These are phyloP conservation scores for Pythium coloratum DNA, from an alignment of 352 stramenopile genomes.

Conservation along the genomic window DNA sequence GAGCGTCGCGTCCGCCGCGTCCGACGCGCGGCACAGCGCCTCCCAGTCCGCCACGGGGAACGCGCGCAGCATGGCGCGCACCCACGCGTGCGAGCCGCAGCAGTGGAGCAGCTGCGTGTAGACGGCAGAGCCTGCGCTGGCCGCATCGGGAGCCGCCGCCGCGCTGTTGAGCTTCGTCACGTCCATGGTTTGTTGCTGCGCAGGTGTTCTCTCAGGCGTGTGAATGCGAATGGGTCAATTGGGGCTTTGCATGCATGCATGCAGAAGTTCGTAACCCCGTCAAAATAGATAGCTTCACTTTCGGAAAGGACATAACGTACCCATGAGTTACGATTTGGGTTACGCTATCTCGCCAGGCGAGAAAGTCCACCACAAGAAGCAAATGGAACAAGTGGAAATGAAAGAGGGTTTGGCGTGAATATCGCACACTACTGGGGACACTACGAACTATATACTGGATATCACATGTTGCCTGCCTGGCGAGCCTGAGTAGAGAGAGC, in stretches of 20 bases:
- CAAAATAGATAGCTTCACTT: constrained; percentile 4
- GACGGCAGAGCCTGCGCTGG: constrained; percentile 27
- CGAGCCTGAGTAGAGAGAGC: no score
- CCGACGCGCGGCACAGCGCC: constrained; percentile 41
- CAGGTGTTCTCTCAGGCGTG: not conserved
- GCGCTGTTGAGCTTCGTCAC: constrained; percentile 44
- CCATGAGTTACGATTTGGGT: not conserved
- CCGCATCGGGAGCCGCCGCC: constrained; percentile 29
- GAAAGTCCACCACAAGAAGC: not conserved
- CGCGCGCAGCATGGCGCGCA: constrained; percentile 34
- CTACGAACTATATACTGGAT: no score
- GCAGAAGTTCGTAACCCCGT: not conserved
- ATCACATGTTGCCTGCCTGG: no score
- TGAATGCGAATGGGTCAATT: not conserved
- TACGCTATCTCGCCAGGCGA: not conserved
- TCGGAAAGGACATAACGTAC: not conserved
- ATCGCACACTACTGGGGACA: no score
- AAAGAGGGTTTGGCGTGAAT: no score
- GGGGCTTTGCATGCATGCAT: not conserved
- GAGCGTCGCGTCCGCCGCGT: constrained; percentile 42
- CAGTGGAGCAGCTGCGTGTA: constrained; percentile 54
- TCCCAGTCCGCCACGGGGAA: constrained; percentile 47
- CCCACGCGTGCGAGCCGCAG: constrained; percentile 61
- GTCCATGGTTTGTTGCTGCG: not conserved
- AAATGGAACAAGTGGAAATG: no score